These are phyloP conservation scores for Tuber microsphaerosporum DNA, from an alignment of 495 filamentous ascomycete species.

Conservation along the genomic window DNA sequence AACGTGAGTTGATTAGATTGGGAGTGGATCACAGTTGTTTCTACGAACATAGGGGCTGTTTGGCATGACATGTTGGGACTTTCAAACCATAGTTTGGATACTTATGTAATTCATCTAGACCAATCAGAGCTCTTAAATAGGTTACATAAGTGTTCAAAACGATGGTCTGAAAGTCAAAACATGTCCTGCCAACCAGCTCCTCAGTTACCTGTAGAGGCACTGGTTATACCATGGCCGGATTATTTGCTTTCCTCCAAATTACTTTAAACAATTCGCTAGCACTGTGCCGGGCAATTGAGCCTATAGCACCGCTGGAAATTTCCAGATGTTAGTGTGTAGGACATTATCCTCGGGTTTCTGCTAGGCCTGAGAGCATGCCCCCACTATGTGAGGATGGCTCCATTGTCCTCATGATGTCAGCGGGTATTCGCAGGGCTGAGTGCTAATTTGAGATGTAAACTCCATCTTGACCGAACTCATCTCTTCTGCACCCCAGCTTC, in stretches of 20 bases:
- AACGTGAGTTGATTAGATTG: not conserved
- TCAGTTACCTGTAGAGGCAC: not conserved
- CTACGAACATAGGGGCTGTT: not conserved
- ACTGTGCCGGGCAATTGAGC: not conserved
- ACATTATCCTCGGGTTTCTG: not conserved
- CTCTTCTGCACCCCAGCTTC: not conserved
- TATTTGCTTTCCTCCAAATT: not conserved
- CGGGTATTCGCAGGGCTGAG: not conserved
- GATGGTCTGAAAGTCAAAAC: too few relatives aligned
- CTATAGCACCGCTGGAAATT: not conserved
- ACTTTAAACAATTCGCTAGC: not conserved
- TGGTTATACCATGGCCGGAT: not conserved
- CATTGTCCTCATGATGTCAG: not conserved
- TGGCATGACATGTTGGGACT: too few relatives aligned
- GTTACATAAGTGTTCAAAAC: too few relatives aligned
- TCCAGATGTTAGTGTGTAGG: not conserved
- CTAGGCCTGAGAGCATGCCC: not conserved
- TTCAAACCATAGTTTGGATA: too few relatives aligned
- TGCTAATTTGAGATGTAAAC: not conserved
- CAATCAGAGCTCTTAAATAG: too few relatives aligned
- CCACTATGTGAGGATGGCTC: not conserved
- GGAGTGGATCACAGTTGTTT: not conserved
- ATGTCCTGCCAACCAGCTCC: too few relatives aligned
- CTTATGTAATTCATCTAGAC: too few relatives aligned
- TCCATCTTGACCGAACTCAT: not conserved